Evolutionary conservation across 2,329 filamentous ascomycete genomes (phyloP), one percentile per base, ranked within the genome.

Genomic region (Calonectria naviculata): DNA sequence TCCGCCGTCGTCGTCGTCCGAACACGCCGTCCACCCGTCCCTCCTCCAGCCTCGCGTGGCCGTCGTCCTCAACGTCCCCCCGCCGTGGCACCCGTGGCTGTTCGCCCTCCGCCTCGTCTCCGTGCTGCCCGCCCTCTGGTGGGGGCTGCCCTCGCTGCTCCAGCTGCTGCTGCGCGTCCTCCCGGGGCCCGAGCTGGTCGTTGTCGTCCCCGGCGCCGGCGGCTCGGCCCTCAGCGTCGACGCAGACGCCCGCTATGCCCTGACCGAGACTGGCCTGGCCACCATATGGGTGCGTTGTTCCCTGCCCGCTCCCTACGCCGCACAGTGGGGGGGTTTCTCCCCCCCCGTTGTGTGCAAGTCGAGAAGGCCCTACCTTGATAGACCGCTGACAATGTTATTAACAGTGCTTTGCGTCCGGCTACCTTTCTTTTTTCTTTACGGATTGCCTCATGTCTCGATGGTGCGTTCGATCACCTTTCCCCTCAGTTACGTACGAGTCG

Each of bases 381-480:
- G 68, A 74, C 41, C 65, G 64, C 67, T 76, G 47, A 70, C 70
- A 8, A 29, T 5, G 31, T 31, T 17, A 8, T 31, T 69, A 12
- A 12, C 78, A 94, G 93, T 95, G 93, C 84, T 91, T 90, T 79
- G 92, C 93, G 70, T 94, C 93, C 24, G 93, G 92, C 65, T 94
- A 95, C 82, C 88, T 95, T 71, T 93, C 93, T 62, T 95, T 94
- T 83, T 94, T 94, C 85, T 95, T 95, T 81, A 94, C 93, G 68
- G 93, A 95, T 83, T 94, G 93, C 82, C 89, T 95, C 78, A 95
- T 95, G 93, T 95, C 93, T 72, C 87, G 94, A 83, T 95, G 93
- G 93, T 94, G 80, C 52, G 87, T 83, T 49, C 21, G 36, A 41
- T 17, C n/a, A n/a, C n/a, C n/a, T n/a, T 44, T 46, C 41, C 54